Percentiles rank a stretch among this genome's conserved stretches.
Conservation (phyloP, 768 basidiomycete species). For the Boletus pseudo-olivaceus region DNA sequence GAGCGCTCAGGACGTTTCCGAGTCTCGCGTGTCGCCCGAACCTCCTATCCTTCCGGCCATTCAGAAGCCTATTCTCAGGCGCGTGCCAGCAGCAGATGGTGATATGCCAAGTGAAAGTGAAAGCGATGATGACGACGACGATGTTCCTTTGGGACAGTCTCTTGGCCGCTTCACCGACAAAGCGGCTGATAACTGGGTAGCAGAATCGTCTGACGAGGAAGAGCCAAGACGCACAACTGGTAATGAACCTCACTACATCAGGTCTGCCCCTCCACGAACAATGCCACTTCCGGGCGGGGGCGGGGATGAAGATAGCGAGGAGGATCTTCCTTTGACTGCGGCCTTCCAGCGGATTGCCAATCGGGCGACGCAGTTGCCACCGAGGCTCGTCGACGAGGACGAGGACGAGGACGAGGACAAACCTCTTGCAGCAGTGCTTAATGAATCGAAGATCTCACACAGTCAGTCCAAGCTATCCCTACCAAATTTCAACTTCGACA, state of each 20-base stretch:
- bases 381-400: slow-evolving; percentile 34
- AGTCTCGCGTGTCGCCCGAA: slow-evolving; percentile 15
- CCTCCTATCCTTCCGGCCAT: slow-evolving; percentile 35
- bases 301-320: slow-evolving; percentile 61
- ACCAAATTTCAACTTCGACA: slow-evolving; percentile 42
- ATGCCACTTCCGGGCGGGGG: neutral
- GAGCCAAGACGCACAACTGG: slow-evolving; percentile 57
- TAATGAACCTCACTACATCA: slow-evolving; percentile 47
- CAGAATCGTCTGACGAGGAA: slow-evolving; percentile 62
- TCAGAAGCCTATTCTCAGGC: slow-evolving; percentile 31
- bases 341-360: slow-evolving; percentile 55
- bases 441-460: slow-evolving; percentile 41
- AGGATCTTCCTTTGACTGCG: slow-evolving; percentile 73
- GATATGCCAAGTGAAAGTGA: slow-evolving; percentile 52
- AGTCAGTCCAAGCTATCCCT: slow-evolving; percentile 43
- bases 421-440: slow-evolving; percentile 62
- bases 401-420: slow-evolving; percentile 55
- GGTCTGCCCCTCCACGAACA: slow-evolving; percentile 7
- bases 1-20: slow-evolving; percentile 33
- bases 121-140: slow-evolving; percentile 40
- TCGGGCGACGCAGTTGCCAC: slow-evolving; percentile 36
- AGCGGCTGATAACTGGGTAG: slow-evolving; percentile 40
- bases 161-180: slow-evolving; percentile 19
- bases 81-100: slow-evolving; percentile 31
- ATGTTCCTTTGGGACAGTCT: slow-evolving; percentile 21